Percentiles rank a stretch among this genome's conserved stretches.
Conservation (phyloP, 306 rosid genomes). For the Delonix regia region DNA sequence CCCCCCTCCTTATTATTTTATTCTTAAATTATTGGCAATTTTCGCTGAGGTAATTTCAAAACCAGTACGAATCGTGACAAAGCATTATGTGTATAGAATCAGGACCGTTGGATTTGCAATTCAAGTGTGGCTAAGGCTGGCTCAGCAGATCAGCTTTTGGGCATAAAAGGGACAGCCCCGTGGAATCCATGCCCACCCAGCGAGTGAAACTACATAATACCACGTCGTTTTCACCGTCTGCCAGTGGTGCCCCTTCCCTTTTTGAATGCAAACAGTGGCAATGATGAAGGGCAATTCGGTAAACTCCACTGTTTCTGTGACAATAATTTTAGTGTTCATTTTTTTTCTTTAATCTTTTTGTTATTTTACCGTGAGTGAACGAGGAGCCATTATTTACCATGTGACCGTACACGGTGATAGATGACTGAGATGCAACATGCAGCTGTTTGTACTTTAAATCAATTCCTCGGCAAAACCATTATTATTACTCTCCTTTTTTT, state of each 20-base stretch:
- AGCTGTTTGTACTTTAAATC: constrained; percentile 43
- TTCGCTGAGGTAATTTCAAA: background rate
- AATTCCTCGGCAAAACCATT: constrained; percentile 21
- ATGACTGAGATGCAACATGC: constrained; percentile 55
- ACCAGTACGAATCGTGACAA: constrained; percentile 35
- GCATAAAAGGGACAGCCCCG: constrained; percentile 50
- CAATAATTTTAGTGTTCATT: background rate
- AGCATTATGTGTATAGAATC: background rate
- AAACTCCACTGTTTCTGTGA: background rate
- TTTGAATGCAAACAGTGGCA: background rate
- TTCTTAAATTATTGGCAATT: no score
- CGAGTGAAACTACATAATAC: constrained; percentile 49
- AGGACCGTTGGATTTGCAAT: constrained; percentile 32
- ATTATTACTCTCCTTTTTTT: background rate
- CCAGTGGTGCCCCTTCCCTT: constrained; percentile 42
- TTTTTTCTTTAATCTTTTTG: background rate
- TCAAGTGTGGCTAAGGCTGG: background rate
- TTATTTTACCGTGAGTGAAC: constrained; percentile 6
- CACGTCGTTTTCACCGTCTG: constrained; percentile 40
- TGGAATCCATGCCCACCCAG: constrained; percentile 45
- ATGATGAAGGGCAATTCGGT: constrained; percentile 28
- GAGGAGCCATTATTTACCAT: background rate
- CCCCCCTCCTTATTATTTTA: background rate
- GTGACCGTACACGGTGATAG: constrained; percentile 48
- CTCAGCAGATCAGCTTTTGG: constrained; percentile 43